These are phyloP conservation scores for Trichoderma gracile DNA, from an alignment of 2,329 filamentous ascomycete genomes.

Conservation along the genomic window DNA sequence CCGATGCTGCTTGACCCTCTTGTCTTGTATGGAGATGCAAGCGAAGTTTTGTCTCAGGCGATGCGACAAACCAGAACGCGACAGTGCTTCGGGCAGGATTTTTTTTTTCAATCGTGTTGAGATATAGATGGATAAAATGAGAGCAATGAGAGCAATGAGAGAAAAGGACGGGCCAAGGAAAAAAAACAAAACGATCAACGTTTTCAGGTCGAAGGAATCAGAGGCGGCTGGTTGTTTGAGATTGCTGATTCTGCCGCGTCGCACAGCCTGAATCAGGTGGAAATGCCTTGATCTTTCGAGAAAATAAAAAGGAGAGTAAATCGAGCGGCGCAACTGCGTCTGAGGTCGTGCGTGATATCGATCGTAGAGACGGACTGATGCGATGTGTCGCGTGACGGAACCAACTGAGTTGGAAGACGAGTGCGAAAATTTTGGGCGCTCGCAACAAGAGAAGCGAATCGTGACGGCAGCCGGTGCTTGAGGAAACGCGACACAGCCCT, in stretches of 20 bases:
- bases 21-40: background rate
- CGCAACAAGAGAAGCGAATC: slow-evolving; percentile 17
- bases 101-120: background rate
- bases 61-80: background rate
- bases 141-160: slow-evolving; percentile 1
- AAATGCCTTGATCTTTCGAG: slow-evolving; percentile 9
- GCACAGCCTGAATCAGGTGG: background rate
- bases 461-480: slow-evolving; percentile 9
- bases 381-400: background rate
- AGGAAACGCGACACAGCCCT: slow-evolving; percentile 18
- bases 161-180: background rate
- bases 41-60: slow-evolving; percentile 13
- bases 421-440: background rate
- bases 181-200: slow-evolving; percentile 20
- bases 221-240: background rate
- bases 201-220: slow-evolving; percentile 20
- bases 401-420: background rate
- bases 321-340: background rate
- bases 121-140: background rate
- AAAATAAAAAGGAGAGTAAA: slow-evolving; percentile 19
- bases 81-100: background rate
- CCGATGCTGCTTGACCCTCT: slow-evolving; percentile 11
- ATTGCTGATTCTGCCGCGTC: slow-evolving; percentile 8
- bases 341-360: background rate
- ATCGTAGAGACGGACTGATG: background rate